These are phyloP conservation scores for Fusarium zealandicum DNA, from an alignment of 2,329 filamentous ascomycete genomes.

Conservation along the genomic window DNA sequence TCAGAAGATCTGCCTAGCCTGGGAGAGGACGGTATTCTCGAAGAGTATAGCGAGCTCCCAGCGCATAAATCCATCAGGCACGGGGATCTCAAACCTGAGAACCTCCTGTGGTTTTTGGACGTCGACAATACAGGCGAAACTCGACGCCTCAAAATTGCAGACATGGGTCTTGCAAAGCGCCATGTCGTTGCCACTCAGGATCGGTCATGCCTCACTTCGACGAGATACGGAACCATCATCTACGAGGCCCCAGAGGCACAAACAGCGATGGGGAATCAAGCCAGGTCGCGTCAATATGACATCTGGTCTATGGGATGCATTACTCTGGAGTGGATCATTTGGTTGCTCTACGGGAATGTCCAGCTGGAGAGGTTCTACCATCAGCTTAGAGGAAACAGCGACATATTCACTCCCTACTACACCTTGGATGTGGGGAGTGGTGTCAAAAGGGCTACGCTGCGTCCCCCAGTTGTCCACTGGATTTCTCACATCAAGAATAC, in stretches of 20 bases:
- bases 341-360: constrained; percentile 5
- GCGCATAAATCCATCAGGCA: neutral
- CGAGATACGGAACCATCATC: neutral
- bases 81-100: constrained; percentile 10
- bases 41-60: no score
- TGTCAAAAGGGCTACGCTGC: no score
- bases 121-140: neutral
- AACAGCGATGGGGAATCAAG: neutral
- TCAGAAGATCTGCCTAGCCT: no score
- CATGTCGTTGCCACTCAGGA: no score
- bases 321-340: constrained; percentile 6
- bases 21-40: no score
- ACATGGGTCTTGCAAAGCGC: constrained; percentile 11
- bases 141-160: constrained; percentile 6
- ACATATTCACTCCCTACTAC: no score
- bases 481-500: no score
- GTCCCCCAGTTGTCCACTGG: no score
- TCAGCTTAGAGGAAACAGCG: no score
- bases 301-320: constrained; percentile 12
- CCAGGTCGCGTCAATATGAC: neutral
- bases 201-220: no score
- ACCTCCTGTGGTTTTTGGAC: constrained; percentile 5
- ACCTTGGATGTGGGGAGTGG: no score
- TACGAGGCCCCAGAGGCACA: neutral
- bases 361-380: no score